These are phyloP conservation scores for Conticribra weissflogii DNA, from an alignment of 108 stramenopile genomes.

Conservation along the genomic window DNA sequence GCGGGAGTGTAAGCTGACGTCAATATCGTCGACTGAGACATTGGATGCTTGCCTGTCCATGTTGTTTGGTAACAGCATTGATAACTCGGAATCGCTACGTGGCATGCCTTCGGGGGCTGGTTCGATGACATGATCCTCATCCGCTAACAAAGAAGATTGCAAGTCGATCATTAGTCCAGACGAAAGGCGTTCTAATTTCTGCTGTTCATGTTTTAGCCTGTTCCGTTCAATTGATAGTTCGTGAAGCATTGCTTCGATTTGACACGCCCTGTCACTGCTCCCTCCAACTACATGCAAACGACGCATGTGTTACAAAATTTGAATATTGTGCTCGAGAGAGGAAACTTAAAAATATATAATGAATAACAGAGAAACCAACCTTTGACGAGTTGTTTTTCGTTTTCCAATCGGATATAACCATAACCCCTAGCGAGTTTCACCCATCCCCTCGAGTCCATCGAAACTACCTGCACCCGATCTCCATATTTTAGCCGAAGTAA, in stretches of 20 bases:
- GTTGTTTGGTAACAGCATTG: not conserved
- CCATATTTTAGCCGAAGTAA: slow-evolving; percentile 61
- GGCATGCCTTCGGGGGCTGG: slow-evolving; percentile 37
- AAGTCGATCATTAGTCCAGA: slow-evolving; percentile 73
- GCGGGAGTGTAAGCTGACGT: slow-evolving; percentile 12
- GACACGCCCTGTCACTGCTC: slow-evolving; percentile 74
- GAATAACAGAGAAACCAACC: slow-evolving; percentile 38
- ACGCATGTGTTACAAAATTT: not conserved
- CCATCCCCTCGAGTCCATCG: slow-evolving; percentile 69
- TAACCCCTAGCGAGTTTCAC: slow-evolving; percentile 81
- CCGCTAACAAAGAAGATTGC: slow-evolving; percentile 66
- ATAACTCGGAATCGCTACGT: slow-evolving; percentile 38
- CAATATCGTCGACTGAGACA: slow-evolving; percentile 22
- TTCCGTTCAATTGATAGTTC: slow-evolving; percentile 62
- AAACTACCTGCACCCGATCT: slow-evolving; percentile 81
- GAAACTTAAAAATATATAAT: not conserved
- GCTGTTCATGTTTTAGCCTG: slow-evolving; percentile 68
- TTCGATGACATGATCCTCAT: slow-evolving; percentile 63
- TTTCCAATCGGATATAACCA: slow-evolving; percentile 67
- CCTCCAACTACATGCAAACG: slow-evolving; percentile 53
- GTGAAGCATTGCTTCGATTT: slow-evolving; percentile 73
- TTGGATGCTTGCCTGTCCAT: slow-evolving; percentile 23
- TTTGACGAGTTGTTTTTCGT: slow-evolving; percentile 73
- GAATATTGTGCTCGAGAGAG: not conserved
- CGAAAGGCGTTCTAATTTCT: slow-evolving; percentile 69